phyloP scores from a whole-genome alignment of 768 basidiomycete genomes.

The Russula sp. region DNA sequence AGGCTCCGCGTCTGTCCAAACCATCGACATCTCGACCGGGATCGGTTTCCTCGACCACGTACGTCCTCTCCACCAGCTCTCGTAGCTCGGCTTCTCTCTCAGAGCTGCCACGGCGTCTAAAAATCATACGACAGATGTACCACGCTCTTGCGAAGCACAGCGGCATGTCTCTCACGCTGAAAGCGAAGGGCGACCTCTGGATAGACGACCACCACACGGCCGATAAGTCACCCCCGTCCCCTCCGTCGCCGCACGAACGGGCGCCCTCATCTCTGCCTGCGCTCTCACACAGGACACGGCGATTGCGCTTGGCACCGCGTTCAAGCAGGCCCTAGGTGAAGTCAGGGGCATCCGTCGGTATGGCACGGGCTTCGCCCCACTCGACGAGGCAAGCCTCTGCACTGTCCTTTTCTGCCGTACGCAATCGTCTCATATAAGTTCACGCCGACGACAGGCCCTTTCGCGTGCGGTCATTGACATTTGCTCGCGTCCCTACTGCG shows the following conservation, averaged over 20 bases:
- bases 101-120: background rate
- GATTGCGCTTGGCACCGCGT: conserved; percentile 81
- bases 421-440: background rate
- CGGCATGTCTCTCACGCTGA: conserved; percentile 85
- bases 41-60: conserved; percentile 99
- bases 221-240: conserved; percentile 57
- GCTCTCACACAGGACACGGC: conserved; percentile 73
- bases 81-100: background rate
- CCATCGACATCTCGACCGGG: conserved; percentile 83
- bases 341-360: conserved; percentile 91
- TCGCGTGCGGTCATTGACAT: conserved; percentile 97
- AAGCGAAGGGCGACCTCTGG: conserved; percentile 92
- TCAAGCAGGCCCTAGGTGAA: conserved; percentile 93
- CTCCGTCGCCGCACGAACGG: conserved; percentile 17
- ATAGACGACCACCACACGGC: conserved; percentile 99
- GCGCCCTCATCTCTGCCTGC: conserved; percentile 3
- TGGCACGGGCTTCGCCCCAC: conserved; percentile 92
- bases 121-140: conserved; percentile 70
- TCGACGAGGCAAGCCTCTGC: conserved; percentile 73
- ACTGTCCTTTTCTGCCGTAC: background rate
- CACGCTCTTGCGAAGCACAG: conserved; percentile 95
- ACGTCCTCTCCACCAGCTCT: conserved; percentile 26
- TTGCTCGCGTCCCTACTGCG: conserved; percentile 94
- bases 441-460: conserved; percentile 57
- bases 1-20: conserved; percentile 54